Conservation (phyloP, 2,329 filamentous ascomycete genomes). For the Epichloe festucae region DNA sequence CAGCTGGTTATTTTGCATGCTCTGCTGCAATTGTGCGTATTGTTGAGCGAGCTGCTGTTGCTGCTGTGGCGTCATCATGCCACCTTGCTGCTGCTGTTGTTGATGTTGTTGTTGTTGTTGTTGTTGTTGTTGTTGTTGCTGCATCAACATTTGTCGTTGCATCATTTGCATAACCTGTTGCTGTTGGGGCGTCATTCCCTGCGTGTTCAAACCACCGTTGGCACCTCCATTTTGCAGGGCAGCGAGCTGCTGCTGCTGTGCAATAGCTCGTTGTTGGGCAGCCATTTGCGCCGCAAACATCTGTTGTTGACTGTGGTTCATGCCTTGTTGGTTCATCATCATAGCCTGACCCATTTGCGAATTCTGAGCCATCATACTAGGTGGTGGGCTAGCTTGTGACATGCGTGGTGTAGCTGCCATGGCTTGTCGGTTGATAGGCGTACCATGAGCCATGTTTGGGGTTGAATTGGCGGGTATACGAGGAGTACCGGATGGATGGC, state of each 20-base stretch:
- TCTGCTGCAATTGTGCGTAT: conserved; percentile 30
- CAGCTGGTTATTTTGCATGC: conserved; percentile 24
- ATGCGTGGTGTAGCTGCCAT: conserved; percentile 47
- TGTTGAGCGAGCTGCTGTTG: conserved; percentile 31
- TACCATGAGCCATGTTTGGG: conserved; percentile 46
- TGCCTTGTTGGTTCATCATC: conserved; percentile 38
- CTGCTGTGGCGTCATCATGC: conserved; percentile 27
- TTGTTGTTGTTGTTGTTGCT: conserved; percentile 24
- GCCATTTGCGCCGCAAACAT: conserved; percentile 33
- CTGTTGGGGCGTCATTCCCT: conserved; percentile 24
- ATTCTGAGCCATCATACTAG: conserved; percentile 43
- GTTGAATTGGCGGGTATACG: conserved; percentile 44
- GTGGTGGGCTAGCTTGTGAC: conserved; percentile 48
- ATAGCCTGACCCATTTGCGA: conserved; percentile 40
- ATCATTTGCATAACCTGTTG: conserved; percentile 25
- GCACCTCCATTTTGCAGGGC: conserved; percentile 26
- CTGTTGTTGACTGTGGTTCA: conserved; percentile 26
- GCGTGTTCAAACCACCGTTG: conserved; percentile 23
- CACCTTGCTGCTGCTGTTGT: conserved; percentile 18
- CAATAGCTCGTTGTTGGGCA: conserved; percentile 33
- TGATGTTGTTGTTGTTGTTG: conserved; percentile 18
- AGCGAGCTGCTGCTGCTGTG: conserved; percentile 32
- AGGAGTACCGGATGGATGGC: conserved; percentile 50
- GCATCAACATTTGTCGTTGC: conserved; percentile 25
- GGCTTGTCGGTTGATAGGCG: conserved; percentile 40